Evolutionary conservation across 306 rosid genomes (phyloP).

Genomic region (Urtica urens): DNA sequence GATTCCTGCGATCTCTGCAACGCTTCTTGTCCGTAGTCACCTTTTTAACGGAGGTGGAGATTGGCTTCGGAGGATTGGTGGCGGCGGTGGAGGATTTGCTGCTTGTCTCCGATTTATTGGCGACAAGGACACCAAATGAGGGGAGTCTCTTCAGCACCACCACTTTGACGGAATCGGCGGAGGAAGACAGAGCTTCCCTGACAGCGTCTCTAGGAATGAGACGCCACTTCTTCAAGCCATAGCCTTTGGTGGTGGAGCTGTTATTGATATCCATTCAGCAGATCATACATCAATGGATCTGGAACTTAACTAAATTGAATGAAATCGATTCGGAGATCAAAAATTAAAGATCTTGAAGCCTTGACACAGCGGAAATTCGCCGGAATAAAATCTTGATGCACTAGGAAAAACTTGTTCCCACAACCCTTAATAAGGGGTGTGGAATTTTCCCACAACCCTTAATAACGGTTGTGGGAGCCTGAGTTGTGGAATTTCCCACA

Average conservation of each 20-base stretch:
- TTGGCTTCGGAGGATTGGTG: slow-evolving; percentile 48
- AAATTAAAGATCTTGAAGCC: no score
- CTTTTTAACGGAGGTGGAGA: slow-evolving; percentile 27
- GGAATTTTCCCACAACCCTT: no score
- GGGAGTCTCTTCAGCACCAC: slow-evolving; percentile 59
- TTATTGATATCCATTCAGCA: no score
- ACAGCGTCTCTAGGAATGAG: slow-evolving; percentile 31
- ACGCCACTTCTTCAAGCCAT: slow-evolving; percentile 52
- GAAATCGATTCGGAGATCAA: slow-evolving; percentile 7
- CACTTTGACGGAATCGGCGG: slow-evolving; percentile 19
- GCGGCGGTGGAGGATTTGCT: slow-evolving; percentile 91
- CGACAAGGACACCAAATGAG: slow-evolving; percentile 28
- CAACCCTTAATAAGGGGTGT: no score
- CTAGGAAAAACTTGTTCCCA: no score
- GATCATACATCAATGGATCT: slow-evolving; percentile 21
- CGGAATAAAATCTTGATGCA: no score
- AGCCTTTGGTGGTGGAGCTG: slow-evolving; percentile 21
- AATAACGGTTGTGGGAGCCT: no score
- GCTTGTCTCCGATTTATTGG: slow-evolving; percentile 62
- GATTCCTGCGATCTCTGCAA: slow-evolving; percentile 39
- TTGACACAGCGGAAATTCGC: no score
- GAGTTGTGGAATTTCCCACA: no score
- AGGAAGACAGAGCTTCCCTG: slow-evolving; percentile 30
- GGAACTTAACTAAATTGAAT: not conserved
- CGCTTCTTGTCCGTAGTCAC: slow-evolving; percentile 34